phyloP scores from a whole-genome alignment of 768 basidiomycete species.

The Termitomyces sp. region DNA sequence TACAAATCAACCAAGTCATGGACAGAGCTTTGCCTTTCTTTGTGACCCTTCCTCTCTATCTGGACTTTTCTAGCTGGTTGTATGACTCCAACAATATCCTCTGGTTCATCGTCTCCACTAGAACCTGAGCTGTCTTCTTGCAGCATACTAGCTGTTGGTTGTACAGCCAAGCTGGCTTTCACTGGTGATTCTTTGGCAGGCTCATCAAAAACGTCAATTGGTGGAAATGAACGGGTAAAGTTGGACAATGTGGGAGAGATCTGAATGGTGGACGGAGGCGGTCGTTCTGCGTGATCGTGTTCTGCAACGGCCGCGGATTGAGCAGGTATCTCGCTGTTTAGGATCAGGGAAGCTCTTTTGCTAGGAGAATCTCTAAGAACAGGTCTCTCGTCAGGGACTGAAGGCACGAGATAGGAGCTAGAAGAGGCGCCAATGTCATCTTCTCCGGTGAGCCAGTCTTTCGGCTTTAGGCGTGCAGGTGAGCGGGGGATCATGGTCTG shows the following conservation, averaged over 20 bases:
- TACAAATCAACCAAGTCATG: slow-evolving; percentile 80
- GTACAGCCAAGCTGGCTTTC: slow-evolving; percentile 42
- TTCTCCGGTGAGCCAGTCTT: slow-evolving; percentile 76
- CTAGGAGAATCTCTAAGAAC: slow-evolving; percentile 65
- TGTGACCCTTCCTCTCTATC: slow-evolving; percentile 29
- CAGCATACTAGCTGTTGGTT: slow-evolving; percentile 15
- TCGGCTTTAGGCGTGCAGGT: slow-evolving; percentile 9
- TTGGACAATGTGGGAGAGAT: slow-evolving; percentile 32
- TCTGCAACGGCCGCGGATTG: slow-evolving; percentile 32
- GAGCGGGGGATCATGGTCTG: neutral
- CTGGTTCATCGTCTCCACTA: slow-evolving; percentile 56
- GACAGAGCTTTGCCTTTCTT: slow-evolving; percentile 73
- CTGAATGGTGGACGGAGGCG: slow-evolving; percentile 13
- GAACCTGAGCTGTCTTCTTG: slow-evolving; percentile 41
- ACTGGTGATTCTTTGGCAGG: slow-evolving; percentile 23
- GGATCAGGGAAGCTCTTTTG: slow-evolving; percentile 66
- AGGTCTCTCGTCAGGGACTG: slow-evolving; percentile 29
- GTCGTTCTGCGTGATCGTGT: slow-evolving; percentile 22
- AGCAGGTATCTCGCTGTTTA: slow-evolving; percentile 36
- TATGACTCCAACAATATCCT: slow-evolving; percentile 30
- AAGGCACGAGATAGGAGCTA: slow-evolving; percentile 9
- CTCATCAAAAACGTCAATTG: slow-evolving; percentile 21
- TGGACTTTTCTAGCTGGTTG: slow-evolving; percentile 19
- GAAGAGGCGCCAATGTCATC: slow-evolving; percentile 30
- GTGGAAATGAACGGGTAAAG: slow-evolving; percentile 31